phyloP scores from a whole-genome alignment of 805 yeast genomes.

The Metschnikowia rubicola region DNA sequence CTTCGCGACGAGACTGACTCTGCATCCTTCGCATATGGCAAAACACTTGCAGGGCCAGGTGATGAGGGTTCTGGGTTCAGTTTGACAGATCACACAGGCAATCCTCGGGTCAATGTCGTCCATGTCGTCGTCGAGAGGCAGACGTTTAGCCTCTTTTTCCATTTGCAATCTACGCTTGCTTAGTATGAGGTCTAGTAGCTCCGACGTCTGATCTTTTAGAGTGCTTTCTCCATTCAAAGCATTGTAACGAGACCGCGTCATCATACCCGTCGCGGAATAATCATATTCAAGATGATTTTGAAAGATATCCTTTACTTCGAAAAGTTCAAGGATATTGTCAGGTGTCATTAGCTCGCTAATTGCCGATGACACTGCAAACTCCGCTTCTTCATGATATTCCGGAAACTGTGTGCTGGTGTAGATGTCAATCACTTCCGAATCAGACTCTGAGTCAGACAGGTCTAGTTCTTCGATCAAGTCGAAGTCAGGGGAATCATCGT shows the following conservation, averaged over 20 bases:
- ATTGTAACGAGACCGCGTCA: slow-evolving; percentile 35
- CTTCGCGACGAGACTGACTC: slow-evolving; percentile 66
- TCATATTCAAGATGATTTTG: slow-evolving; percentile 26
- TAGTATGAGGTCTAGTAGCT: slow-evolving; percentile 23
- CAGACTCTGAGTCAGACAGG: slow-evolving; percentile 11
- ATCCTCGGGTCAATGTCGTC: slow-evolving; percentile 33
- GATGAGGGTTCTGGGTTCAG: slow-evolving; percentile 67
- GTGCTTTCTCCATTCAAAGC: not conserved
- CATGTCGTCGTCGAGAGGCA: slow-evolving; percentile 18
- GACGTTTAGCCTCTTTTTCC: not conserved
- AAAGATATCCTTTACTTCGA: slow-evolving; percentile 21
- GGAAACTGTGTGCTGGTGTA: not conserved
- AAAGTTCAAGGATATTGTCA: slow-evolving; percentile 12
- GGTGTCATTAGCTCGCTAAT: slow-evolving; percentile 14
- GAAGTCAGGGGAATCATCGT: slow-evolving; percentile 14
- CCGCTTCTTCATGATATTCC: not conserved
- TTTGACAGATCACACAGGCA: slow-evolving; percentile 79
- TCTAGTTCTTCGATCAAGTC: slow-evolving; percentile 2
- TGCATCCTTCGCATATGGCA: slow-evolving; percentile 81
- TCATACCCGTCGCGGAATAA: slow-evolving; percentile 14
- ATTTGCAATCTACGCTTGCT: slow-evolving; percentile 9
- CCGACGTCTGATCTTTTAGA: slow-evolving; percentile 8
- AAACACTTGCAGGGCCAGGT: slow-evolving; percentile 94
- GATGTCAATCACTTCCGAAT: slow-evolving; percentile 2
- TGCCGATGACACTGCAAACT: slow-evolving; percentile 1